Evolutionary conservation across 805 yeast species (phyloP).

Genomic region (Metschnikowia rubicola): DNA sequence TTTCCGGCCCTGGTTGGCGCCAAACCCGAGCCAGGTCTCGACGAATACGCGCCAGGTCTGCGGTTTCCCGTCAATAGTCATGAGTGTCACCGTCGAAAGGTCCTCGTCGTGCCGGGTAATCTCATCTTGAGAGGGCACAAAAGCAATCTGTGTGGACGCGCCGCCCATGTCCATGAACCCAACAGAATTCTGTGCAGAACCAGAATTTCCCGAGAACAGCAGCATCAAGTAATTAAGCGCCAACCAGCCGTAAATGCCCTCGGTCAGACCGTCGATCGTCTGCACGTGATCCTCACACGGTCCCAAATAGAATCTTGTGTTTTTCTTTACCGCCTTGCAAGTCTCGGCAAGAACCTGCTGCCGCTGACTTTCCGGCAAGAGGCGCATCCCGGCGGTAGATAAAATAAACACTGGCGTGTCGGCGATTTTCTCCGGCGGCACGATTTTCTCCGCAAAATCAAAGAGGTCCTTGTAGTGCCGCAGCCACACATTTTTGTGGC

Average conservation of each 20-base stretch:
- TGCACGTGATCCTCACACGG: slow-evolving; percentile 71
- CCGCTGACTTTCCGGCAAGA: slow-evolving; percentile 56
- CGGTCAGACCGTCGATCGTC: slow-evolving; percentile 90
- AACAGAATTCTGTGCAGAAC: slow-evolving; percentile 48
- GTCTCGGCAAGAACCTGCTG: slow-evolving; percentile 53
- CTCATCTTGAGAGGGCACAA: slow-evolving; percentile 72
- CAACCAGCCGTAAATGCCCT: slow-evolving; percentile 95
- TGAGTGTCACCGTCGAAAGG: slow-evolving; percentile 59
- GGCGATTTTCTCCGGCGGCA: slow-evolving; percentile 57
- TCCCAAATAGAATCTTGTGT: slow-evolving; percentile 54
- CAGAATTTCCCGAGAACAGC: slow-evolving; percentile 46
- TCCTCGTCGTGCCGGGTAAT: slow-evolving; percentile 67
- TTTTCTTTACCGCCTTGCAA: slow-evolving; percentile 52
- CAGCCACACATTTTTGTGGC: slow-evolving; percentile 59
- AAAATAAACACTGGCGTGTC: slow-evolving; percentile 86
- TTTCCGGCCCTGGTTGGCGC: slow-evolving; percentile 88
- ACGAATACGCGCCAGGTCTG: slow-evolving; percentile 87
- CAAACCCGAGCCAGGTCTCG: slow-evolving; percentile 96
- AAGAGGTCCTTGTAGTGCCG: slow-evolving; percentile 66
- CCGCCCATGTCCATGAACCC: slow-evolving; percentile 99
- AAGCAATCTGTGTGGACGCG: slow-evolving; percentile 94
- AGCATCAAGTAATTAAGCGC: slow-evolving; percentile 83
- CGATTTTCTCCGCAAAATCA: slow-evolving; percentile 61
- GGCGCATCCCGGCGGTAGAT: slow-evolving; percentile 96
- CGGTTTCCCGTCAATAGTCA: slow-evolving; percentile 65